Evolutionary conservation across 805 yeast genomes (phyloP), one percentile per base, ranked within the genome.

Genomic region (Ogataea philodendri): DNA sequence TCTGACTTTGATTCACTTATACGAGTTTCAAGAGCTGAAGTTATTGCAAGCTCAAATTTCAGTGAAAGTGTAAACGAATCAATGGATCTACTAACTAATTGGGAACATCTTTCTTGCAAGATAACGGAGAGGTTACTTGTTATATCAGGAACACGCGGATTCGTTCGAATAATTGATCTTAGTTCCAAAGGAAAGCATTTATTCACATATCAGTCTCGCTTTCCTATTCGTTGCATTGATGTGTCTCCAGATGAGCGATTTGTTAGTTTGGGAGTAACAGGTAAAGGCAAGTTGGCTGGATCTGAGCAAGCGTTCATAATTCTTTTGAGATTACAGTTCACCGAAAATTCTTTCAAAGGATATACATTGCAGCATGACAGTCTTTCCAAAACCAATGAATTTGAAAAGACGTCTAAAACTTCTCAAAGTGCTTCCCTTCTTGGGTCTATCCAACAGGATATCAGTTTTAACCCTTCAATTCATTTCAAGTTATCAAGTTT

Each of bases 251-350:
- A 72, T 45, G 87, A 83, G 16, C 63, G 70, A 13, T 63, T 80
- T 16, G 65, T 88, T 9, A 93, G 93, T 5, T 75, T 86, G 45
- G 93, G 95, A 1, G 79, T 89, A 19, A 83, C 90, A 0, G 93
- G 95, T 0, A 74, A 78, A 39, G 94, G 85, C 53, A 69, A 82
- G 39, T 61, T 72, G 14, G 72, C 80, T 1, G 78, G 80, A 3
- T 70, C 78, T 18, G 89, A 82, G 51, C 90, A 84, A 52, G 88
- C 95, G 3, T 72, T 86, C 48, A 72, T 87, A 5, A 75, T 80
- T 4, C 61, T 86, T 27, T 81, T 63, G 13, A 44, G 52, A 9
- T 35, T 63, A 9, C 49, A 49, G 14, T 45, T 51, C 13, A 21
- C 43, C 7, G 48, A 45, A 27, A 46, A 39, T 10, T 15, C 37